Base-by-base conservation (phyloP, 1,139 yeast species). In the Lipomyces yarrowii region DNA sequence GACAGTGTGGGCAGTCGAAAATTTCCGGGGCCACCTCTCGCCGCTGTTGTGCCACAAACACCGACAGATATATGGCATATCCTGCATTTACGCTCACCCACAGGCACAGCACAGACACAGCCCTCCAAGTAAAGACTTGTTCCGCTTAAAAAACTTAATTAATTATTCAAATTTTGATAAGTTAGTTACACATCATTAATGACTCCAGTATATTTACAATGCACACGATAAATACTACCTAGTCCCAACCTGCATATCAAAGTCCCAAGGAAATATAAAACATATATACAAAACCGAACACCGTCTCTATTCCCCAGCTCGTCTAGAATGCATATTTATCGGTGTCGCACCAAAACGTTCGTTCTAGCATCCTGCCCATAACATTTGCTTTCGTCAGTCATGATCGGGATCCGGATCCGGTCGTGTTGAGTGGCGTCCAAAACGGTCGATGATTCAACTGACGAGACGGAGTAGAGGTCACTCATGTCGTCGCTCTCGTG, bases 401-500 rank as follows among this genome's bases (percentile, higher is more conserved):
- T n/a, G 57, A 55, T 21, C 39, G 42, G 57, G 30, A 21, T 32
- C 37, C 7, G 15, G 2, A 42, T 42, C 33, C 55, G 18, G 55
- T 21, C 18, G 33, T n/a, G n/a, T 21, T 6, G n/a, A 52, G n/a
- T 18, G n/a, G 57, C 32, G 42, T 54, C 57, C 21, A 18, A 10
- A 15, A 30, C 55, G n/a, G 23, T 8, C 10, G 32, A 23, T 37
- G 53, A 56, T 23, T 18, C 35, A 52, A 56, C 33, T 52, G 59
- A 56, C 30, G 59, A 33, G n/a, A 23, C 26, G 6, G 30, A 32
- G 52, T 37, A 56, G 6, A 39, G 59, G 46, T 56, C 59, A 21
- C 33, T 42, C 48, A 42, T 42, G 15, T 26, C 46, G 30, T 57
- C 60, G 23, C 30, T 37, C 15, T 59, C 53, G 52, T 59, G 61